These are phyloP conservation scores for Metschnikowia kunwiensis DNA, from an alignment of 805 yeast species.

Conservation along the genomic window DNA sequence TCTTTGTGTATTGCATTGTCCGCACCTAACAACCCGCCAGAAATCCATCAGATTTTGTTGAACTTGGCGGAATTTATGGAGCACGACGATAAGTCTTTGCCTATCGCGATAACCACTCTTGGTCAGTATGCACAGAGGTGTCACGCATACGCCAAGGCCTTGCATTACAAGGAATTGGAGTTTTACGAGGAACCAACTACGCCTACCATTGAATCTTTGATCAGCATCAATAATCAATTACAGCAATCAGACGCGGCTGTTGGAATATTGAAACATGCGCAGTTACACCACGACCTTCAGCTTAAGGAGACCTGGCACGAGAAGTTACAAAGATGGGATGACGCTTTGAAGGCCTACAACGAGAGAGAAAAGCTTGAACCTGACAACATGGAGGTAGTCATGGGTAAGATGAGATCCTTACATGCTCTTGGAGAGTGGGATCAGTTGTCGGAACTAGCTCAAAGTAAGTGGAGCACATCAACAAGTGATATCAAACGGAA, in stretches of 20 bases:
- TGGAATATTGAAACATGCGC: constrained; percentile 93
- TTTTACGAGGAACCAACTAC: constrained; percentile 91
- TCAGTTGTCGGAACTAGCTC: constrained; percentile 77
- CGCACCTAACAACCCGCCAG: constrained; percentile 92
- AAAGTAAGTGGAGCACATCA: constrained; percentile 77
- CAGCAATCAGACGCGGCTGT: constrained; percentile 98
- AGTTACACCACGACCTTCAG: constrained; percentile 83
- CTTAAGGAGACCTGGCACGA: constrained; percentile 98
- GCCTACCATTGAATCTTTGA: constrained; percentile 86
- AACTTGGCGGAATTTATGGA: constrained; percentile 96
- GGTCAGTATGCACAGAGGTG: constrained; percentile 93
- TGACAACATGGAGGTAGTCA: constrained; percentile 78
- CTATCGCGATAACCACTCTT: constrained; percentile 82
- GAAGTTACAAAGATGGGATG: constrained; percentile 96
- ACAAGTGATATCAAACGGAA: constrained; percentile 70
- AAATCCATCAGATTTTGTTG: constrained; percentile 83
- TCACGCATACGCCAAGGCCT: constrained; percentile 96
- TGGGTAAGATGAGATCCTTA: constrained; percentile 97
- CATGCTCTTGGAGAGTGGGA: constrained; percentile 99
- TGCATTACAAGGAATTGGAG: constrained; percentile 93
- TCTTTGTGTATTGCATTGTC: constrained; percentile 83
- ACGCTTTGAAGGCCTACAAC: constrained; percentile 86
- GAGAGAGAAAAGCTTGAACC: constrained; percentile 65
- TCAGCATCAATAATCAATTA: constrained; percentile 87
- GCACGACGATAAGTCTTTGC: constrained; percentile 92